Evolutionary conservation across 139 green algal species (phyloP), one percentile per base, ranked within the genome.

Genomic region (Tetraselmis chui): DNA sequence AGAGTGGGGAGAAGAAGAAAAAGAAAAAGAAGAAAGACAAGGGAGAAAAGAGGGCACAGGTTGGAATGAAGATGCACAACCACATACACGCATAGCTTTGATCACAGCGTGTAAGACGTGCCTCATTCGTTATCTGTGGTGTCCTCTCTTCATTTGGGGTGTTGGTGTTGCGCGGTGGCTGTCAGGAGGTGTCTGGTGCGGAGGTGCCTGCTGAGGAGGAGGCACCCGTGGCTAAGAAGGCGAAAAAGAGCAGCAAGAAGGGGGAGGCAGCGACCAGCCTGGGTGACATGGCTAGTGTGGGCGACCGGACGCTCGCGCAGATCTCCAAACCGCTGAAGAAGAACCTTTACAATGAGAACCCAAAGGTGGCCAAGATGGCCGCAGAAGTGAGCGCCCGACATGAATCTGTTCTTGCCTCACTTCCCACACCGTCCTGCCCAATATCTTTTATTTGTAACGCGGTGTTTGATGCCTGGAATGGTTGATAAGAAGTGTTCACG

Each of bases 281-380:
- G 75, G 74, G 24, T 67, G 32, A 30, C n/a, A 84, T 91, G 76
- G 91, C 91, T 11, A 78, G 59, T 18, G 91, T 95, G 0, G 92
- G 92, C 30, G 86, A 93, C 84, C 81, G 79, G 1, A 29, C 81
- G 23, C 82, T 94, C 26, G 90, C 91, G 5, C 30, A 79, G 28
- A 79, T 23, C n/a, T 79, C 83, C 25, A 88, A 89, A 26, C 76
- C 84, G 1, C 85, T 96, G 74, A n/a, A 91, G 22, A 93, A 93
- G 86, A 75, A 78, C 23, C 82, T 93, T 59, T 96, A 95, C 84
- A 86, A 76, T 25, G 85, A 94, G 83, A 83, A 90, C 78, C 29
- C 88, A 0, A 88, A 88, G 0, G 86, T 94, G 0, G 58, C 84
- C 25, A 80, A 75, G 22, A 87, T 93, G 83, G 82, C 58, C 23